Evolutionary conservation across 768 basidiomycete species (phyloP).

Genomic region (Naganishia randhawae): DNA sequence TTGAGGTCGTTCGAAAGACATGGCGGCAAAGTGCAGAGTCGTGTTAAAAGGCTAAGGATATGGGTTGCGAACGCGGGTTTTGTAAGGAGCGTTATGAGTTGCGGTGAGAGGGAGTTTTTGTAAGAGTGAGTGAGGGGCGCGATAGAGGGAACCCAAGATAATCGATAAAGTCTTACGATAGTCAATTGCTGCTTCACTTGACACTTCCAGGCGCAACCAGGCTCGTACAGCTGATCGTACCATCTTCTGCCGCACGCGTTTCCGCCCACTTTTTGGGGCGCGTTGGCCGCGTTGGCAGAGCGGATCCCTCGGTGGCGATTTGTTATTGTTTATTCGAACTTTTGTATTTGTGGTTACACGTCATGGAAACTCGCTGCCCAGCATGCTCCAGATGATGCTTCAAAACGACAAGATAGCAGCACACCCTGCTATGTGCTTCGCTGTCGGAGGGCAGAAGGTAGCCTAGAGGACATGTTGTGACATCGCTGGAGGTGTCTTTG

Average conservation of each 20-base stretch:
- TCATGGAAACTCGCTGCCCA: no score
- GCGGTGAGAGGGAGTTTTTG: neutral
- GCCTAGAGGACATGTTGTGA: no score
- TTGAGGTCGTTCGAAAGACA: conserved; percentile 62
- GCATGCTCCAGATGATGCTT: no score
- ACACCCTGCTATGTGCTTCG: no score
- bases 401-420: no score
- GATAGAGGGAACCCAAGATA: neutral
- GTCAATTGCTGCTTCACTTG: neutral
- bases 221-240: neutral
- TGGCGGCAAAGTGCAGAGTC: conserved; percentile 1
- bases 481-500: no score
- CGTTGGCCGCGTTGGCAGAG: neutral
- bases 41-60: neutral
- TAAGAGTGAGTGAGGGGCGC: neutral
- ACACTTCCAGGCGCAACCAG: neutral
- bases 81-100: neutral
- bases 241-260: no score
- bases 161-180: neutral
- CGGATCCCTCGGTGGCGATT: no score
- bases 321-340: no score
- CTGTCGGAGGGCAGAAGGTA: no score
- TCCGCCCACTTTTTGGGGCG: neutral
- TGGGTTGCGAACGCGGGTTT: neutral
- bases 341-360: no score